Base-by-base conservation (phyloP, 169 alveolate species). In the Ichthyophthirius multifiliis region DNA sequence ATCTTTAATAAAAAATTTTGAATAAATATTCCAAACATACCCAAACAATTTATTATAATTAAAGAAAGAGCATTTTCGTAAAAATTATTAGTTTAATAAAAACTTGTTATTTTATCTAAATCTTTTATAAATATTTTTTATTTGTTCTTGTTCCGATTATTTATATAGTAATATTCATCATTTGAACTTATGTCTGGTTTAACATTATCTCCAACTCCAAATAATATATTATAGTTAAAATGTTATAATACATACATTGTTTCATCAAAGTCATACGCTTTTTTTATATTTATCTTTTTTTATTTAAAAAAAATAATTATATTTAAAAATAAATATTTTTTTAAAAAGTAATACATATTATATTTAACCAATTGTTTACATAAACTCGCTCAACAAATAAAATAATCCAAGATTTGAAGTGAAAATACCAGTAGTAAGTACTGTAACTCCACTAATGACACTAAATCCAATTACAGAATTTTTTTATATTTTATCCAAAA, bases 181-280 rank as follows among this genome's bases (percentile, higher is more conserved):
- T n/a, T n/a, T n/a, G n/a, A n/a, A n/a, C 31, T 15, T 55, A 27
- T 39, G 3, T 20, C 4, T 3, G 71, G 71, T 18, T 55, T 55
- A 15, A 55, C 43, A 27, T 55, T 55, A 16, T 34, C 23, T 3
- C 71, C 71, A 55, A 55, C 71, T 55, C 71, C 71, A 18, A 39
- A 55, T 27, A 55, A 27, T 4, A 55, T 55, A 27, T 55, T 55
- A 27, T 55, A 55, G 18, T 55, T 55, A 55, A 55, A 55, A 27
- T 55, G 71, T 23, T 55, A 55, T 27, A 55, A 39, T 1, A 27
- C 71, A 55, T 55, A 55, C 41, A 55, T 23, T 4, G 71, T 55
- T 6, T 55, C 43, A 55, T 55, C 71, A 55, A 55, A 55, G 31
- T 55, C 71, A 55, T 55, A 55, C 6, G 71, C 71, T 27, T 55